Base-by-base conservation (phyloP, 495 filamentous ascomycete genomes). In the Trichoderma virens region DNA sequence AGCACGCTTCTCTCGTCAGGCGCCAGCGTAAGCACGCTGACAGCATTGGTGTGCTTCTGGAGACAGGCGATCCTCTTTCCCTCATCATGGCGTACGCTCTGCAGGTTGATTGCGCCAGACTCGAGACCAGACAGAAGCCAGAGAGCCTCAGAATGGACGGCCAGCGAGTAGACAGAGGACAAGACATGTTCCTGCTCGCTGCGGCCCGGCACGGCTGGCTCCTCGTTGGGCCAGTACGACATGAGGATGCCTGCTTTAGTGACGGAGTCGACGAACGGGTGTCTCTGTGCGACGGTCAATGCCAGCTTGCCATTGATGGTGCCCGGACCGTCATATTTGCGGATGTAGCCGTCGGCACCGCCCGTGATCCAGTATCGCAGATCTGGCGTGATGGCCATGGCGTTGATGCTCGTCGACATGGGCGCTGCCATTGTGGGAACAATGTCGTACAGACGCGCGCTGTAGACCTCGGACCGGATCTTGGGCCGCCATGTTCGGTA, bases 261-360 rank as follows among this genome's bases (percentile, higher is more conserved):
- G 18, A 99, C 94, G 67, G 90, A 96, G 71, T 99, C 94, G 38
- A 99, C 94, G 68, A 98, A 99, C 0, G 95, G 94, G 76, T 99
- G 94, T 60, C 90, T 79, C 77, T 99, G 94, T 45, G 94, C 94
- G 8, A 99, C 94, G 0, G 94, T 99, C 68, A 99, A 78, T 73
- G 92, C 88, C 35, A 90, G 85, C 73, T 96, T 97, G 67, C 91
- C 92, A 73, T 99, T 99, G 65, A 92, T 92, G 9, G 94, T 96
- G 18, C 90, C 92, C 51, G 90, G 86, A 83, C 95, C 96, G 75
- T 99, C 93, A 77, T 91, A 98, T 69, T 95, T 96, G 39, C 94
- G 84, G 63, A 97, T 90, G 71, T 95, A 98, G 59, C 94, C 92
- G 78, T 99, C 94, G 6, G 89, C 87, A 0, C 94, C 94, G 35